phyloP scores from a whole-genome alignment of 2,329 filamentous ascomycete species.

The Chaetomium sp. region DNA sequence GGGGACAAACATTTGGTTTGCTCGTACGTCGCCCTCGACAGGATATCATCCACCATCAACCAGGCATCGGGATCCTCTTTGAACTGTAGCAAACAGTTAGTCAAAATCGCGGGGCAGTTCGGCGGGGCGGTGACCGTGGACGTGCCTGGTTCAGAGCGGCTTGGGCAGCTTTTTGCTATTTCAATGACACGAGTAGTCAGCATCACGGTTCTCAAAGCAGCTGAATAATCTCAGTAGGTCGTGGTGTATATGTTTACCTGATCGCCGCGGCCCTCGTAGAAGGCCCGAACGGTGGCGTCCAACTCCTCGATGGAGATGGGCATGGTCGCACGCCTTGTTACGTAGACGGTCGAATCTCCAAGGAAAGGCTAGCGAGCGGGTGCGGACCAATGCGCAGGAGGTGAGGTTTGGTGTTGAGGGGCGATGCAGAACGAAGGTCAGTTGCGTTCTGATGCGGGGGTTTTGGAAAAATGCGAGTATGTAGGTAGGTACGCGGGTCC shows the following conservation, averaged over 20 bases:
- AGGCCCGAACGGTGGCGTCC: conserved; percentile 92
- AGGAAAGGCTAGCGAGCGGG: conserved; percentile 1
- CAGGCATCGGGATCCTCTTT: conserved; percentile 98
- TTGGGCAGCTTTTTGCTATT: conserved; percentile 93
- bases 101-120: conserved; percentile 3
- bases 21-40: conserved; percentile 87
- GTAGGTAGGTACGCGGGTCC: conserved; percentile 7
- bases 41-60: conserved; percentile 95
- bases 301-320: conserved; percentile 84
- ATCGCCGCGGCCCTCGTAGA: conserved; percentile 95
- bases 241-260: conserved; percentile 60
- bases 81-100: conserved; percentile 63
- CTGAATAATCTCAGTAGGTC: conserved; percentile 10
- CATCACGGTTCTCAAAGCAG: conserved; percentile 30
- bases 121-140: conserved; percentile 18
- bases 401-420: conserved; percentile 13
- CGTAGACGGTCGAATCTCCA: conserved; percentile 12
- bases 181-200: conserved; percentile 45
- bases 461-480: conserved; percentile 13
- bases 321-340: conserved; percentile 51
- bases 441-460: conserved; percentile 19
- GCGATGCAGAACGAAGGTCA: conserved; percentile 17
- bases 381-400: conserved; percentile 1
- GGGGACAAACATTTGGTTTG: conserved; percentile 86
- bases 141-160: conserved; percentile 88